A percentile compares a stretch with the other conserved stretches of the same genome.
phyloP scores from a whole-genome alignment of 306 rosid genomes.

The Hippophae rhamnoides region DNA sequence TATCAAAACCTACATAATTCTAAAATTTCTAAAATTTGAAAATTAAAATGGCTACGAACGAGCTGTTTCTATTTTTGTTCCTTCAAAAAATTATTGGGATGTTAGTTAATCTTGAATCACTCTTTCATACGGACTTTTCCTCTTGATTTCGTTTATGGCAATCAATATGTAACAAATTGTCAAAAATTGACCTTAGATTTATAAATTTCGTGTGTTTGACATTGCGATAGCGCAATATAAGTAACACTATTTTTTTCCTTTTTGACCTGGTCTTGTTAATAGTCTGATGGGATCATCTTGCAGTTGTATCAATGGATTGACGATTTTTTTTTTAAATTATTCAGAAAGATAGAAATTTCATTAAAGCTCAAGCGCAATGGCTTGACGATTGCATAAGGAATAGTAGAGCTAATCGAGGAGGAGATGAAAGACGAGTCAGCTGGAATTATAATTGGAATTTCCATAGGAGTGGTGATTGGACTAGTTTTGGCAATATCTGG shows the following conservation, averaged over 20 bases:
- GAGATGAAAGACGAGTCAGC: slow-evolving; percentile 79
- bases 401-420: slow-evolving; percentile 17
- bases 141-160: slow-evolving; percentile 27
- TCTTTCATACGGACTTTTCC: slow-evolving; percentile 6
- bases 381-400: slow-evolving; percentile 25
- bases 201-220: slow-evolving; percentile 2
- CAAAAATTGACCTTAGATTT: slow-evolving; percentile 22
- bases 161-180: slow-evolving; percentile 19
- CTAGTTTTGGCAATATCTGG: slow-evolving; percentile 69
- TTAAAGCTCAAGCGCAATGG: too few species aligned
- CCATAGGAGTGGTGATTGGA: slow-evolving; percentile 91
- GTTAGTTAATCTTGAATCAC: neutral
- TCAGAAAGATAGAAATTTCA: too few species aligned
- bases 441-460: slow-evolving; percentile 84
- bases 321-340: too few species aligned
- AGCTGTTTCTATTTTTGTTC: too few species aligned
- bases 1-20: too few species aligned
- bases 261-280: slow-evolving; percentile 14
- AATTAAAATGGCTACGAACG: too few species aligned
- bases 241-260: neutral
- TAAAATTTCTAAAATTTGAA: too few species aligned
- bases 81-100: too few species aligned
- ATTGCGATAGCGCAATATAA: neutral
- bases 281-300: slow-evolving; percentile 15
- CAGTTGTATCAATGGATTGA: slow-evolving; percentile 50